Evolutionary conservation across 2,329 filamentous ascomycete species (phyloP).

Genomic region (Neoscytalidium dimidiatum): DNA sequence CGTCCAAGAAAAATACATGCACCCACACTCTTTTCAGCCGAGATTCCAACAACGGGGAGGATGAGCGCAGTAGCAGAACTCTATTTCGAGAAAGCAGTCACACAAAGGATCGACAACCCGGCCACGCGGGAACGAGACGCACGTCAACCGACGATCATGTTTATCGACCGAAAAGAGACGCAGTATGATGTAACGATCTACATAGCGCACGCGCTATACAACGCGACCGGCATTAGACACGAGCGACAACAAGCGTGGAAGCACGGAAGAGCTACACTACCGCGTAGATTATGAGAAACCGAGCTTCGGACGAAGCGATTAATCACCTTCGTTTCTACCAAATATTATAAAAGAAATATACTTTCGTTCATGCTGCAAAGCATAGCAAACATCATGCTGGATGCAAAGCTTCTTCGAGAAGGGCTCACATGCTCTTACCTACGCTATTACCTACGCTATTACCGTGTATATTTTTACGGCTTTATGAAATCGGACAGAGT

Average conservation of each 20-base stretch:
- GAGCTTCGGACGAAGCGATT: not conserved
- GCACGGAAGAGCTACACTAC: not conserved
- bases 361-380: not conserved
- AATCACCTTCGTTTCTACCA: not conserved
- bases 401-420: not conserved
- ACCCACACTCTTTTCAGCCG: not conserved
- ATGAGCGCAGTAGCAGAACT: not conserved
- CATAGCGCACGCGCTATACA: not conserved
- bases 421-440: not conserved
- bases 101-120: not conserved
- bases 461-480: no score
- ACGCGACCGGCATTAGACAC: not conserved
- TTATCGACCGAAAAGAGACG: not conserved
- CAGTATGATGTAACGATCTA: slow-evolving; percentile 3
- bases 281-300: not conserved
- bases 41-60: not conserved
- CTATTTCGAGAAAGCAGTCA: not conserved
- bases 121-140: not conserved
- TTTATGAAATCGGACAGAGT: no score
- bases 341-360: not conserved
- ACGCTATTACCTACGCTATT: no score
- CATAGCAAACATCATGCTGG: not conserved
- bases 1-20: no score
- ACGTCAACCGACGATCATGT: not conserved
- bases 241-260: not conserved